Percentiles rank a stretch among this genome's conserved stretches.
Evolutionary conservation across 331 rosid species (phyloP).

Genomic region (Malus hybrid): DNA sequence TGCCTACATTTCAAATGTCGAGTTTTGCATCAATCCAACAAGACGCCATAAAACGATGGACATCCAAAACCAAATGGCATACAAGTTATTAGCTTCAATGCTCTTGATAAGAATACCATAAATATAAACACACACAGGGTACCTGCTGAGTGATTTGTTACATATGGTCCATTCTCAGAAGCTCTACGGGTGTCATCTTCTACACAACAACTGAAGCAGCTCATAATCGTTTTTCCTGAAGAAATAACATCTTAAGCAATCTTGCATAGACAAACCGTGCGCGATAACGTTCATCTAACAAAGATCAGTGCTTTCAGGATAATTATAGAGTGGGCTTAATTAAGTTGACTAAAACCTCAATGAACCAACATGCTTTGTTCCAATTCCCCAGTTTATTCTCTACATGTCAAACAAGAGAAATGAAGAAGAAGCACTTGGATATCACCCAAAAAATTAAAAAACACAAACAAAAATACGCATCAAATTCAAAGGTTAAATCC

Average conservation of each 20-base stretch:
- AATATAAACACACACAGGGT: neutral
- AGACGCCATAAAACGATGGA: neutral
- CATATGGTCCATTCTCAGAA: constrained; percentile 32
- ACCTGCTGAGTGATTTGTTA: constrained; percentile 41
- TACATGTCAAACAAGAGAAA: neutral
- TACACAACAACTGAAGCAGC: constrained; percentile 70
- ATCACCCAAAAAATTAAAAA: too few species aligned
- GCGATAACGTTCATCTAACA: neutral
- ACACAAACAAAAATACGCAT: too few species aligned
- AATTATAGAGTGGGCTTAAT: neutral
- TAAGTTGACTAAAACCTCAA: neutral
- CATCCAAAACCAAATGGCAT: neutral
- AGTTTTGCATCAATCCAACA: neutral
- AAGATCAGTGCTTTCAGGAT: neutral
- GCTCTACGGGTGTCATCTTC: constrained; percentile 34
- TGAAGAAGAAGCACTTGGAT: neutral
- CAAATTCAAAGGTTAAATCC: too few species aligned
- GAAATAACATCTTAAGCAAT: neutral
- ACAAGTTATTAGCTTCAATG: neutral
- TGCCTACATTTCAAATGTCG: constrained; percentile 35
- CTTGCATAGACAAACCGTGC: neutral
- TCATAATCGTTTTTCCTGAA: constrained; percentile 44
- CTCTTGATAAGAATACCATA: neutral
- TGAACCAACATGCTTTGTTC: neutral
- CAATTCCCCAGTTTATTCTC: neutral